These are phyloP conservation scores for Inga laurina DNA, from an alignment of 306 rosid genomes.

Conservation along the genomic window DNA sequence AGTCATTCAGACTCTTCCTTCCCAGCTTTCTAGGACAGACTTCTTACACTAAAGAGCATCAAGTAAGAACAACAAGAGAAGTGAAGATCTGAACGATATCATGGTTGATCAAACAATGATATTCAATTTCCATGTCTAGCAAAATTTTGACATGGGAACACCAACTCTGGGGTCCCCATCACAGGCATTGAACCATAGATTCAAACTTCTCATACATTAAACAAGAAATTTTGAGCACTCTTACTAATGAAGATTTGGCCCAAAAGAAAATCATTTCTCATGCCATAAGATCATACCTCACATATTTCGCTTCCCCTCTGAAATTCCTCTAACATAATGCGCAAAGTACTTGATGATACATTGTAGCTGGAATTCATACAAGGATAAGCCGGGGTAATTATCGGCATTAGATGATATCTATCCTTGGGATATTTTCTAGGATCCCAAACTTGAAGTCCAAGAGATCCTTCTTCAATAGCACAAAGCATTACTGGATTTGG, in stretches of 20 bases:
- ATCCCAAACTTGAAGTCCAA: constrained; percentile 94
- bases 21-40: background rate
- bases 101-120: constrained; percentile 4
- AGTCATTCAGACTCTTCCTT: background rate
- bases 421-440: constrained; percentile 93
- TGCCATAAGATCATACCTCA: constrained; percentile 60
- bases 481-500: constrained; percentile 99
- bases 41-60: background rate
- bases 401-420: constrained; percentile 88
- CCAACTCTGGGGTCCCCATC: constrained; percentile 3
- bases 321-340: constrained; percentile 86
- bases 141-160: background rate
- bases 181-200: constrained; percentile 7
- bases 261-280: background rate
- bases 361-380: constrained; percentile 98
- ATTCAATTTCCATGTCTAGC: constrained; percentile 13
- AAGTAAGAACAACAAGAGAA: background rate
- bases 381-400: constrained; percentile 99
- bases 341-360: constrained; percentile 87
- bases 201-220: constrained; percentile 22
- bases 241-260: constrained; percentile 11
- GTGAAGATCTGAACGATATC: background rate
- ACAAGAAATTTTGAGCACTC: constrained; percentile 4
- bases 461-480: constrained; percentile 85
- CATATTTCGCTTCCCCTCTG: constrained; percentile 90